phyloP scores from a whole-genome alignment of 768 basidiomycete species.

The Phlebiopsis flavidoalba region DNA sequence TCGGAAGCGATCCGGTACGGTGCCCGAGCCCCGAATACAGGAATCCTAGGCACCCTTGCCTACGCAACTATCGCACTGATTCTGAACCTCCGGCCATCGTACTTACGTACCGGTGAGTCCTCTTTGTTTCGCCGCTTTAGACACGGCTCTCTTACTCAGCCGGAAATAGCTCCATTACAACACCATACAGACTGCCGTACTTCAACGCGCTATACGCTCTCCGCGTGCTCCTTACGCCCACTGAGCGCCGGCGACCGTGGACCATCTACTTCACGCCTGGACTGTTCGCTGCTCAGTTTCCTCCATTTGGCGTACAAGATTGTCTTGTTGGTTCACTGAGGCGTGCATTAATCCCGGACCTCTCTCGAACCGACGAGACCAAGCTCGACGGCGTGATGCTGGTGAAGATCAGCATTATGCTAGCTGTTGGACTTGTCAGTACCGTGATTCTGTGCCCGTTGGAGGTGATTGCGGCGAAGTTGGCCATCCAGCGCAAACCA shows the following conservation, averaged over 20 bases:
- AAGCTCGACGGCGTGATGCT: constrained; percentile 39
- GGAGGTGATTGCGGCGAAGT: constrained; percentile 73
- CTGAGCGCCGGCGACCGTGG: constrained; percentile 77
- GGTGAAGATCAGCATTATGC: constrained; percentile 49
- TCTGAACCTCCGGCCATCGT: constrained; percentile 61
- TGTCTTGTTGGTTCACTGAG: constrained; percentile 38
- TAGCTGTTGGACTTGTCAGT: constrained; percentile 50
- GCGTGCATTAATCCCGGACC: constrained; percentile 55
- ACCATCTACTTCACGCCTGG: constrained; percentile 77
- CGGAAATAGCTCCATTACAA: constrained; percentile 67
- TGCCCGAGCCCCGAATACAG: constrained; percentile 56
- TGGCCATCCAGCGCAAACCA: constrained; percentile 86
- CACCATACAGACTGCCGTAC: constrained; percentile 71
- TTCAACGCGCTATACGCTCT: constrained; percentile 53
- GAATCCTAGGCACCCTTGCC: constrained; percentile 53
- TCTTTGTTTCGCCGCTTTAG: not conserved
- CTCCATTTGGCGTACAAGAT: constrained; percentile 41
- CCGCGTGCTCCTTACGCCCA: constrained; percentile 72
- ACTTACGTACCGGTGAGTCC: constrained; percentile 65
- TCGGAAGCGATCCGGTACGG: constrained; percentile 51
- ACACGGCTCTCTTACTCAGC: not conserved
- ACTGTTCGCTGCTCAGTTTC: constrained; percentile 39
- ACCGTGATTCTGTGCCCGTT: constrained; percentile 63
- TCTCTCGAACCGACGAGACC: constrained; percentile 30
- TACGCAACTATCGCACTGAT: constrained; percentile 66